Base-by-base conservation (phyloP, 306 rosid genomes). In the Trifolium fragiferum region DNA sequence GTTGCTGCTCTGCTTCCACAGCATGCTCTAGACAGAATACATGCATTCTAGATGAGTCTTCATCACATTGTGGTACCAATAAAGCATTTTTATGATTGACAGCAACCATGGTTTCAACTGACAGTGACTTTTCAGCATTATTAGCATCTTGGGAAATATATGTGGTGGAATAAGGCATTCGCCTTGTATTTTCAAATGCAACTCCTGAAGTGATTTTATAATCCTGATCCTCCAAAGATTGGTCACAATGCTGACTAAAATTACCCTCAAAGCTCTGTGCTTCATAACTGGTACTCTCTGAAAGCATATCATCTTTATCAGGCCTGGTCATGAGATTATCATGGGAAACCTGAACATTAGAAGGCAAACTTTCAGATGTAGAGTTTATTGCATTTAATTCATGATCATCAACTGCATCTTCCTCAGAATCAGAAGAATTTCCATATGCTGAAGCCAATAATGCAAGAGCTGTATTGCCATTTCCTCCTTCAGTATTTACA, bases 11-110 rank as follows among this genome's bases (percentile, higher is more conserved):
- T 37, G 88, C 98, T 77, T 90, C 98, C 72, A 78, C 79, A 30
- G 99, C 99, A 84, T 95, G 99, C 86, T 92, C 99, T 35, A 92
- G 92, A 82, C 99, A 95, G 78, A 95, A 95, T 46, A 95, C 93
- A 85, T 95, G 99, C 93, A 90, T 78, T 83, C 98, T 90, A 59
- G 96, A 89, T 18, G 97, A 89, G 78, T 95, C 98, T 51, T 89
- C 90, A 13, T 95, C 92, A 38, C 86, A 82, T 49, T 81, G 74
- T 59, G 90, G 88, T 77, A 59, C 75, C 77, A 87, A 74, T 7
- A 84, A 65, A 83, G 78, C 64, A 23, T 76, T 81, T 76, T 80
- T 79, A 61, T 64, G 84, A 79, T 74, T 86, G 54, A 70, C 67
- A 44, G 85, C 66, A 70, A 69, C 73, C 46, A 32, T 43, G 37